Evolutionary conservation across 345 rosid species (phyloP), one percentile per base, ranked within the genome.

Genomic region (Theobroma cacao): DNA sequence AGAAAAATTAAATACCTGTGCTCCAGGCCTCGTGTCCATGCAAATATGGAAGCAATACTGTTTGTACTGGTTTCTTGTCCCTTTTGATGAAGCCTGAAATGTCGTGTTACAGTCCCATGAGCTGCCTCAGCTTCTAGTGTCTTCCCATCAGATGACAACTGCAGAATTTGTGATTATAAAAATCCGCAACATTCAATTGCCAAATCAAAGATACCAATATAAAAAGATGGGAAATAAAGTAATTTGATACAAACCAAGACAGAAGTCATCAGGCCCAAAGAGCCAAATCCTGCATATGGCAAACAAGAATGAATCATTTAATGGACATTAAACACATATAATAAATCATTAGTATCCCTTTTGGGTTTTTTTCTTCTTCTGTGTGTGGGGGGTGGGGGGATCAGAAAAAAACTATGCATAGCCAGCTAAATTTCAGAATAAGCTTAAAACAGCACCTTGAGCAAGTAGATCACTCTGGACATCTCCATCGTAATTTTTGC

Each of bases 401-500:
- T 53, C 5, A 48, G 14, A n/a, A 45, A 45, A 26, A 68, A 69
- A n/a, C 22, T 9, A 73, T 26, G 63, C 2, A 1, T 64, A 18
- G 24, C 12, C 53, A 52, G 26, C 17, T 60, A 15, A 38, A 22
- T 20, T 59, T 52, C 34, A 8, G 38, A 61, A 74, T 40, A 8
- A 52, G 63, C 24, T 60, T 50, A 34, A 60, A 72, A 70, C 28
- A 31, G 65, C 71, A 93, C 97, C 99, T 91, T 93, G 99, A 71
- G 99, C 99, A 79, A 96, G 97, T 78, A 96, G 90, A 89, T 96
- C 98, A 79, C 99, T 96, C 82, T 91, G 97, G 61, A 96, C 99
- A 90, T 96, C 98, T 81, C 98, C 99, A 41, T 96, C 99, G 26
- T 96, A 96, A 81, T 96, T 96, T 88, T 96, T 96, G 89, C 99